Percentiles rank a stretch among this genome's conserved stretches.
These are phyloP conservation scores for Lactifluus echinatus DNA, from an alignment of 768 basidiomycete species.

Conservation along the genomic window DNA sequence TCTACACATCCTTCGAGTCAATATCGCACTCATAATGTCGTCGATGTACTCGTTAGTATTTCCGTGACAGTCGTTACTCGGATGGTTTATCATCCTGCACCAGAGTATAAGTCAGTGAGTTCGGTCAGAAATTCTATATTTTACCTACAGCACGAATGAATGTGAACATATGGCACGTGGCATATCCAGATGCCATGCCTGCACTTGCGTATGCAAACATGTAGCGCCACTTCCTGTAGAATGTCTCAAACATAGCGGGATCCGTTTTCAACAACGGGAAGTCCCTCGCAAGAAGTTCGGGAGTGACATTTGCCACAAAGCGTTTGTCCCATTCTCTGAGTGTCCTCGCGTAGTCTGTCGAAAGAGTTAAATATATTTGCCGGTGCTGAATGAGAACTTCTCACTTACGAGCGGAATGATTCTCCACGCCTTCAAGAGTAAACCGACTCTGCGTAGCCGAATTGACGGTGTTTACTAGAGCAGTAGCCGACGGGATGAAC, in stretches of 20 bases:
- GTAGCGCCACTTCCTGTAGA: slow-evolving; percentile 73
- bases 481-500: slow-evolving; percentile 78
- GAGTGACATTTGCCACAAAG: slow-evolving; percentile 39
- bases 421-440: slow-evolving; percentile 77
- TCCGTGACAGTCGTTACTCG: not conserved
- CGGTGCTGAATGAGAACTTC: no score
- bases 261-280: slow-evolving; percentile 47
- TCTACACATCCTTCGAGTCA: no score
- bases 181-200: slow-evolving; percentile 74
- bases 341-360: slow-evolving; percentile 21
- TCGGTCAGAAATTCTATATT: no score
- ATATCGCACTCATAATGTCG: no score
- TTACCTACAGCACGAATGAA: slow-evolving; percentile 50
- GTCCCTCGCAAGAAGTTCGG: slow-evolving; percentile 45
- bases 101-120: not conserved
- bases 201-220: slow-evolving; percentile 70
- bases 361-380: not conserved
- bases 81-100: not conserved
- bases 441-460: slow-evolving; percentile 64
- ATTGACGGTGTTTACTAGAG: slow-evolving; percentile 63
- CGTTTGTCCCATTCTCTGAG: slow-evolving; percentile 26
- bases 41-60: no score
- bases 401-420: slow-evolving; percentile 67
- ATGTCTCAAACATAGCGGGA: slow-evolving; percentile 47
- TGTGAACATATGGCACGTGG: slow-evolving; percentile 68